Conservation (phyloP, 345 rosid genomes). For the Eucalyptus grandis region DNA sequence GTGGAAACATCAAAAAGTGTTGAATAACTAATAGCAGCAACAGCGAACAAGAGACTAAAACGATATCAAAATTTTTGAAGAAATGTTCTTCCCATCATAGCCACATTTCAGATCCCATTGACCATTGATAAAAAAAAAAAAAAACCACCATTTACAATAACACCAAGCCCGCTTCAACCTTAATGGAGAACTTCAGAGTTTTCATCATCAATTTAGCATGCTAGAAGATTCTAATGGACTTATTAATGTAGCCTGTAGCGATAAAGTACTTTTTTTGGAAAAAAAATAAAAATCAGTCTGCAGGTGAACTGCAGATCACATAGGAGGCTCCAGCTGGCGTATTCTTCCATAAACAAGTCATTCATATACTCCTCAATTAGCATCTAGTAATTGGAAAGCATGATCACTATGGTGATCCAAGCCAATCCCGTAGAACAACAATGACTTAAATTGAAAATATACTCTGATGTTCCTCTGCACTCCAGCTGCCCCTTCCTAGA, state of each 20-base stretch:
- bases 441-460: background rate
- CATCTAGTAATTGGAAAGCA: background rate
- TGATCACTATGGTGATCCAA: background rate
- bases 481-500: background rate
- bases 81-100: background rate
- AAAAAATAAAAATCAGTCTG: background rate
- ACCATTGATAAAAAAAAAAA: background rate
- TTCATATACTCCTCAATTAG: background rate
- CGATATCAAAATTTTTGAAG: background rate
- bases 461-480: background rate
- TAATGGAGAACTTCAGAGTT: background rate
- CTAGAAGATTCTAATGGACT: background rate
- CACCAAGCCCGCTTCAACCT: background rate
- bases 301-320: background rate
- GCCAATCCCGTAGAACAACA: background rate
- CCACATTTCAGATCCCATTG: background rate
- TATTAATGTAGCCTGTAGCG: background rate
- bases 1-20: background rate
- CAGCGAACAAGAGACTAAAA: background rate
- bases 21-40: background rate
- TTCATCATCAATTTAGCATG: background rate
- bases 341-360: background rate
- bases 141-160: background rate
- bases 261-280: background rate
- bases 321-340: background rate